Evolutionary conservation across 768 basidiomycete species (phyloP), one percentile per base, ranked within the genome.

Genomic region (Russula griseocarnosa): DNA sequence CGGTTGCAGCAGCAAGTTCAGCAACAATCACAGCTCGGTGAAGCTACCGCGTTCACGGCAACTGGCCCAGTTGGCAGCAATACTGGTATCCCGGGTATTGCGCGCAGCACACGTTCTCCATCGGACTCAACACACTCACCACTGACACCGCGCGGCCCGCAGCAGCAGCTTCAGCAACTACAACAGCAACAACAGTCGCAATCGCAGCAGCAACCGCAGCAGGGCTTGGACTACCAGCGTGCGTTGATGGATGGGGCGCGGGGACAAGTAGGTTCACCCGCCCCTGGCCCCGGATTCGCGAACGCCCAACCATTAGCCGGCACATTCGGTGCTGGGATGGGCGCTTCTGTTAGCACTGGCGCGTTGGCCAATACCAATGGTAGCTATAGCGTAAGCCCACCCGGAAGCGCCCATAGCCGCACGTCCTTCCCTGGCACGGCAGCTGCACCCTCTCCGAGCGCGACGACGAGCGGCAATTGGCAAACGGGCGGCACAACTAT

Each of bases 91-190:
- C 87, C 87, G 0, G 88, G 88, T 14, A 91, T 91, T 58, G 86
- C 88, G 24, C 79, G 89, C 69, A 89, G 85, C 68, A 82, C 83
- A 55, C 80, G 88, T 60, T 90, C 89, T 47, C 89, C 89, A n/a
- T 84, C 87, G 20, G 88, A 90, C 64, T 77, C 79, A 40, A 76
- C 77, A 3, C 76, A 77, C 60, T 81, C 79, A 2, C 79, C 79
- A 1, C 76, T 76, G 69, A 78, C 76, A 5, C 77, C 78, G 28
- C 74, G 60, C 46, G 61, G 57, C 22, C 20, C 71, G 47, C 69
- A 71, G 66, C 63, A 65, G 14, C 61, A 59, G 52, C 70, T 69
- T 55, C 69, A 69, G 55, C 71, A 73, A 71, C 69, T 70, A 67
- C 70, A 69, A 47, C 66, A 65, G 47, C 70, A 64, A 51, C 71